These are phyloP conservation scores for Ophiocordyceps robertsii DNA, from an alignment of 2,329 filamentous ascomycete genomes.

Conservation along the genomic window DNA sequence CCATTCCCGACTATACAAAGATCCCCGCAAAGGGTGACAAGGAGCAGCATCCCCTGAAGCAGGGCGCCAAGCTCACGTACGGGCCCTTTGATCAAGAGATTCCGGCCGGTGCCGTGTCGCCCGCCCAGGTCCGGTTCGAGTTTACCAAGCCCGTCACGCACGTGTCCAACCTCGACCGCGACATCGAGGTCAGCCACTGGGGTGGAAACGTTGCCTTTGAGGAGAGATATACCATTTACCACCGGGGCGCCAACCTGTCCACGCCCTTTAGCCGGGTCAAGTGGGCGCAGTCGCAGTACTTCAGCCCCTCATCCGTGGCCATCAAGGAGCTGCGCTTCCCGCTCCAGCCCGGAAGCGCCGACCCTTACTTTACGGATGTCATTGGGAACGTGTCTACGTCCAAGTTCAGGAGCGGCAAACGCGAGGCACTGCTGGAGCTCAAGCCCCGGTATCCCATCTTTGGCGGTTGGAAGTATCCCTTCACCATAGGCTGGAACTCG, in stretches of 20 bases:
- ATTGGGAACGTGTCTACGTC: conserved; percentile 97
- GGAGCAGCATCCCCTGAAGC: conserved; percentile 60
- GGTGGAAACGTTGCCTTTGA: conserved; percentile 92
- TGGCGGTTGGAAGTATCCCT: conserved; percentile 96
- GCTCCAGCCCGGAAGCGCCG: conserved; percentile 63
- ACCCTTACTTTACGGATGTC: conserved; percentile 89
- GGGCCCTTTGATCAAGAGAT: conserved; percentile 68
- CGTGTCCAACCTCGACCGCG: conserved; percentile 67
- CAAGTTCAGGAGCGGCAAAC: conserved; percentile 62
- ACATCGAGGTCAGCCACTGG: conserved; percentile 95
- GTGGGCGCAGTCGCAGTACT: conserved; percentile 61
- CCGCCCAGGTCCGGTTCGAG: conserved; percentile 76
- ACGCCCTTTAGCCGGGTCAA: conserved; percentile 63
- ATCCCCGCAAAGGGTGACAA: conserved; percentile 47
- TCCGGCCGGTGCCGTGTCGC: conserved; percentile 60
- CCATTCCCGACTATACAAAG: conserved; percentile 75
- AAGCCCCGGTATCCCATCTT: conserved; percentile 95
- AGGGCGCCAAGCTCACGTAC: conserved; percentile 78
- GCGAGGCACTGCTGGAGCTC: conserved; percentile 74
- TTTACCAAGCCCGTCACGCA: conserved; percentile 87
- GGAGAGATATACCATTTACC: conserved; percentile 79
- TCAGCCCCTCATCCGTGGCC: conserved; percentile 63
- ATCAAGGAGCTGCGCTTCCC: conserved; percentile 73
- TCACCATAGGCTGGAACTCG: conserved; percentile 91
- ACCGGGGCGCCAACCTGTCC: conserved; percentile 69